Conservation (phyloP, 1,284 basidiomycete genomes). For the Athelia psychrophila region DNA sequence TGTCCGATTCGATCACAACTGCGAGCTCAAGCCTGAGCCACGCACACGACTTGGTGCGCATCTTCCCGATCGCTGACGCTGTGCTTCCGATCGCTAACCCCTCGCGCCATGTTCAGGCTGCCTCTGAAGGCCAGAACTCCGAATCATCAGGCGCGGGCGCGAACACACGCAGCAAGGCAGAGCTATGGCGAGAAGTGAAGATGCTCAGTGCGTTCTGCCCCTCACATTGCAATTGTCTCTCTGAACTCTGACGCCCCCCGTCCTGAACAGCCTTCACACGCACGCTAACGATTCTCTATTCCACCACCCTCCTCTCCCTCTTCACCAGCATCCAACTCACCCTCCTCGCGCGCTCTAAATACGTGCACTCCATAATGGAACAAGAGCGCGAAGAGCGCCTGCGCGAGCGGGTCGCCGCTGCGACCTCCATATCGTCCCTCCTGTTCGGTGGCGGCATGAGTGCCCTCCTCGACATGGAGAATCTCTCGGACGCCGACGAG, state of each 20-base stretch:
- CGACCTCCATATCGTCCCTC: constrained; percentile 34
- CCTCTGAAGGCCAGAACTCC: constrained; percentile 21
- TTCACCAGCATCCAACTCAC: constrained; percentile 84
- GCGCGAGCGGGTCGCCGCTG: constrained; percentile 42
- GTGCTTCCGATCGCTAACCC: too few relatives aligned
- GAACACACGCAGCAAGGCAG: constrained; percentile 51
- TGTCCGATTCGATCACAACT: constrained; percentile 39
- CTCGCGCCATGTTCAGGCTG: too few relatives aligned
- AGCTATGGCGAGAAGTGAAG: constrained; percentile 84
- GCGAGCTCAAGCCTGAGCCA: constrained; percentile 32
- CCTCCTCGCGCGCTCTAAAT: constrained; percentile 79
- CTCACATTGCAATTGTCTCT: constrained; percentile 4
- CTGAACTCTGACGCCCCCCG: too few relatives aligned
- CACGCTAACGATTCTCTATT: constrained; percentile 83
- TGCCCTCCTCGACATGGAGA: constrained; percentile 15
- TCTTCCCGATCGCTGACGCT: neutral
- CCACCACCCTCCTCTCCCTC: constrained; percentile 76
- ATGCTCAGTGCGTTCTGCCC: constrained; percentile 57
- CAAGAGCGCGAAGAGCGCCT: constrained; percentile 59
- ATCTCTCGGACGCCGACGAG: constrained; percentile 21
- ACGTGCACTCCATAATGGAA: constrained; percentile 69
- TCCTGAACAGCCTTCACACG: constrained; percentile 71
- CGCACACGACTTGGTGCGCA: constrained; percentile 10
- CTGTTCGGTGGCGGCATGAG: constrained; percentile 22
- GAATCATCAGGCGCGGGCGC: constrained; percentile 14